Evolutionary conservation across 768 basidiomycete genomes (phyloP), one percentile per base, ranked within the genome.

Genomic region (Sistotremastrum suecicum): DNA sequence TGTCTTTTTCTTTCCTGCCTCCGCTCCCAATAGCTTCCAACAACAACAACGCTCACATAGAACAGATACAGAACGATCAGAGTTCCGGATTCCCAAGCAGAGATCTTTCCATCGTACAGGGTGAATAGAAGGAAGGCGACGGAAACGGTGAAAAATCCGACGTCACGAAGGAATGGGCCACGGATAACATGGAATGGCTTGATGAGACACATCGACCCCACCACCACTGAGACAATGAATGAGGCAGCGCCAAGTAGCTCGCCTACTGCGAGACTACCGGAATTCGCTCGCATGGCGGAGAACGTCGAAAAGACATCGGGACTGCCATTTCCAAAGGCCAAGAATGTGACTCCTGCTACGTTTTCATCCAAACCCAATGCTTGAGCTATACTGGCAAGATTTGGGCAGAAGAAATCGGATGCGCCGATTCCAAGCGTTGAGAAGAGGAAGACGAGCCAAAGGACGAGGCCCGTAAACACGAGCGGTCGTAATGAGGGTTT

Each of bases 231-330:
- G 20, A 88, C 80, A 61, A 99, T 92, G 67, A 99, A 99, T 2
- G 87, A 75, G 0, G 94, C 92, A 2, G 94, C 94, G 5, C 95
- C 95, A 8, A 99, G 68, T 5, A 99, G 71, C 59, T 99, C 95
- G 20, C 95, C 95, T 44, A 99, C 78, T 1, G 95, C 95, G 45
- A 99, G 64, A 46, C 84, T 76, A 5, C 91, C 91, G 3, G 91
- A 87, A 54, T 81, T 66, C 20, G 79, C 70, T 32, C 78, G 78
- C 76, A 99, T 83, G 12, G 94, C 87, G 2, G 89, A 85, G 60
- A 94, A 95, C 0, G 95, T 99, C 5, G 89, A 83, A 61, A 97
- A 98, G 3, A 98, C 74, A 60, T 97, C 94, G 0, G 94, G 94
- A 56, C 88, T 91, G 32, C 92, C 94, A 58, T 98, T 98, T 37